Percentiles rank a stretch among this genome's conserved stretches.
Evolutionary conservation across 148 eudicot genomes (phyloP).

Genomic region (Euryodendron excelsum): DNA sequence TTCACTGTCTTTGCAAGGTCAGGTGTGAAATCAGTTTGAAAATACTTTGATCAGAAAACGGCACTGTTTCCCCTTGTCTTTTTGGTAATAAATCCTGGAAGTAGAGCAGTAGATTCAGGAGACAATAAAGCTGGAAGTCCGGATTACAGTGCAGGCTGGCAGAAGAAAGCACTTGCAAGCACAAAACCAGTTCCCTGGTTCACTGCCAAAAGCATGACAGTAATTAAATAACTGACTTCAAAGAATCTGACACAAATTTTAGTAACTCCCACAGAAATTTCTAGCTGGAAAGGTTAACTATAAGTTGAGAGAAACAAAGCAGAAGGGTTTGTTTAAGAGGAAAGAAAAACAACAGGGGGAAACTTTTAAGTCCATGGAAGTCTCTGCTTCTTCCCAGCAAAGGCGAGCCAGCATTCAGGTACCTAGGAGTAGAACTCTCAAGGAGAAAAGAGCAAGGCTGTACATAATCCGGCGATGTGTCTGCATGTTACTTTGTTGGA

Average conservation of each 20-base stretch:
- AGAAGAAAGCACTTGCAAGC: not conserved
- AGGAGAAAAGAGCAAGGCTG: conserved; percentile 1
- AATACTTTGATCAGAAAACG: not conserved
- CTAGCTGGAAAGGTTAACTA: not conserved
- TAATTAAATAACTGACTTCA: not conserved
- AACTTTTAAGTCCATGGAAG: not conserved
- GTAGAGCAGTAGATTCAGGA: not conserved
- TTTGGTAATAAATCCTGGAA: not conserved
- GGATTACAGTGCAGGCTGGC: not conserved
- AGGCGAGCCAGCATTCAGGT: not conserved
- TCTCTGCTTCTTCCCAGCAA: not conserved
- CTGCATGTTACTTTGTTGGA: conserved; percentile 12
- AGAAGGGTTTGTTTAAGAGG: not conserved
- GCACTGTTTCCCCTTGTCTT: too few species aligned
- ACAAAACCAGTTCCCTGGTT: not conserved
- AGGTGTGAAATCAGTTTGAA: not conserved
- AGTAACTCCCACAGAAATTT: not conserved
- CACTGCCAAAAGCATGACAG: not conserved
- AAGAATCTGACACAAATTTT: not conserved
- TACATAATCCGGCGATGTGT: not conserved
- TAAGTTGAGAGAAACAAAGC: not conserved
- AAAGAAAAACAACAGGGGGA: not conserved
- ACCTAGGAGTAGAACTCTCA: not conserved
- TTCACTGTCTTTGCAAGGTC: not conserved
- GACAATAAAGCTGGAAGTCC: not conserved